phyloP scores from a whole-genome alignment of 2,329 filamentous ascomycete species.

The Diplodia intermedia region DNA sequence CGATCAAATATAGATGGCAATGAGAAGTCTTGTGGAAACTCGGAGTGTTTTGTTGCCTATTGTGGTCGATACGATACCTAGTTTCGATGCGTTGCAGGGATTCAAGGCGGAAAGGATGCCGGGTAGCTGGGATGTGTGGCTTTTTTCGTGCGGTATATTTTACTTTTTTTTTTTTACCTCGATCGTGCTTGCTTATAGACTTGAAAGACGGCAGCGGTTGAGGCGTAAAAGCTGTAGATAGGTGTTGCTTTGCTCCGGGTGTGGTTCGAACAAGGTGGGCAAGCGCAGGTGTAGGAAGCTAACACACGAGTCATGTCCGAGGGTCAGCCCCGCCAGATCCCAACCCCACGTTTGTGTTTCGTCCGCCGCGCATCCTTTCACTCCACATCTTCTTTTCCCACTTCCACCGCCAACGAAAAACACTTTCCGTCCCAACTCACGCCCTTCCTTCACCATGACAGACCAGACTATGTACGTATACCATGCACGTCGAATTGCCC shows the following conservation, averaged over 20 bases:
- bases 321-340: conserved; percentile 7
- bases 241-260: no score
- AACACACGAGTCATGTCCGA: conserved; percentile 3
- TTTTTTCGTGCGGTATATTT: no score
- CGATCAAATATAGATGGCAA: conserved; percentile 5
- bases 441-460: conserved; percentile 7
- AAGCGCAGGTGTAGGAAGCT: no score
- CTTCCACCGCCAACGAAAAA: neutral
- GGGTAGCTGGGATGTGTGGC: neutral
- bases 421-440: neutral
- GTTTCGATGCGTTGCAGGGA: conserved; percentile 3
- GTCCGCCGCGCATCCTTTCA: conserved; percentile 9
- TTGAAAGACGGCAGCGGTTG: no score
- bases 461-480: conserved; percentile 25
- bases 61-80: neutral
- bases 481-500: neutral
- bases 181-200: no score
- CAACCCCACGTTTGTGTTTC: conserved; percentile 18
- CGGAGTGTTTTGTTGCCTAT: neutral
- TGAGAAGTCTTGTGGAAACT: neutral
- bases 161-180: no score
- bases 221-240: no score
- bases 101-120: neutral
- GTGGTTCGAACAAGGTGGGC: no score
- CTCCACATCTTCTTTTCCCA: conserved; percentile 1